Base-by-base conservation (phyloP, 2,329 filamentous ascomycete genomes). In the Aurifilum marmelostoma region DNA sequence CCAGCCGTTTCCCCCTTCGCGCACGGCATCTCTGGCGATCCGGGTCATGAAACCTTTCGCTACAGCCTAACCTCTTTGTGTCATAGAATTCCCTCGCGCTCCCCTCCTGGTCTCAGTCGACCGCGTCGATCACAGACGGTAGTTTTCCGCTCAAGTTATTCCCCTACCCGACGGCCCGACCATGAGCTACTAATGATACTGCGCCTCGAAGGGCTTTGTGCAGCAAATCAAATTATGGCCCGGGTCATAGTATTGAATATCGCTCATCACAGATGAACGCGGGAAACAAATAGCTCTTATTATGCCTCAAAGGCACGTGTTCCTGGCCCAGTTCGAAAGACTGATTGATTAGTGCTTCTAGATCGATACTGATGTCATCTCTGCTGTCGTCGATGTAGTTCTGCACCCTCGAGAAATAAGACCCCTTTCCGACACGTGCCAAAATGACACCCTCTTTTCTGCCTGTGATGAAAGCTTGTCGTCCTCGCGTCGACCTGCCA, bases 1-100 rank as follows among this genome's bases (percentile, higher is more conserved):
- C 9, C 2, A 2, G 24, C 34, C 16, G 8, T n/a, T 24, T n/a
- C 24, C 39, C 12, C 39, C 61, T 27, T 34, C 56, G 47, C 63
- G 67, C 64, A 66, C 63, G 62, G 62, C 62, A 59, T 62, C 58
- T 62, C 16, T 66, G 12, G 47, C 59, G 56, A 58, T 43, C 63
- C 63, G 63, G 37, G 63, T 39, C 50, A 66, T 68, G 67, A 68
- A 68, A 68, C 67, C 60, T 59, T 39, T 37, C 37, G 59, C 61
- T 64, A 52, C 56, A 39, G 54, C 56, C n/a, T 56, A 60, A 43
- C 41, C 54, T 52, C 18, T 41, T 29, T 34, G 8, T 34, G 34
- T 34, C n/a, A n/a, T n/a, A n/a, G n/a, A n/a, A n/a, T n/a, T n/a
- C n/a, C n/a, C n/a, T n/a, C n/a, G n/a, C n/a, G n/a, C 34, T 34